Base-by-base conservation (phyloP, 306 rosid species). In the Castanea sativa region DNA sequence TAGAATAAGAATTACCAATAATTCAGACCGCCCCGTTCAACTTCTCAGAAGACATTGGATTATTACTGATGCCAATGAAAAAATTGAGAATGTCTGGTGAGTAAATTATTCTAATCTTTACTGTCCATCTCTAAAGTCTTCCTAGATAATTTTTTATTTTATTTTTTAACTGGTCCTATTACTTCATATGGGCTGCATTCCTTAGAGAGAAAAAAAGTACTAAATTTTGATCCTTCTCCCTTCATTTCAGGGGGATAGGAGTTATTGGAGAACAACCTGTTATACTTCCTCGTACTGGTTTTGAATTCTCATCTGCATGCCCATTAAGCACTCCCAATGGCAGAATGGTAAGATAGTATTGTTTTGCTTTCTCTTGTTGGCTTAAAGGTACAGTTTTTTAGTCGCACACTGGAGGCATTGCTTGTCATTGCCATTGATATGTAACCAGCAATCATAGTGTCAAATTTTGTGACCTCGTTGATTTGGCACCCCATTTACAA, bases 21-120 rank as follows among this genome's bases (percentile, higher is more conserved):
- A 87, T 76, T 95, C 98, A 29, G 88, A 91, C 30, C 91, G 85
- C 25, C 78, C 99, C 45, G 91, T 90, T 79, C 98, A 95, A 82
- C 96, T 95, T 83, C 91, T 95, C 67, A 84, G 92, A 90, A 95
- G 99, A 81, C 99, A 93, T 85, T 95, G 99, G 99, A 91, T 95
- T 74, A 82, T 93, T 71, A 91, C 98, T 13, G 98, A 95, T 83
- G 96, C 92, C 32, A 91, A 95, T 71, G 98, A 93, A 80, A 91
- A 65, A 86, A 76, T 86, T 18, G 98, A 95, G 88, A 93, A 88
- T 83, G 90, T 95, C 82, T 83, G 99, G 99, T 91, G 75, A 82
- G 96, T 80, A 82, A 20, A 7, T 78, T 73, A 27, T 77, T 77
- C 21, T 63, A 61, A 25, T 77, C 75, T 53, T 45, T 81, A 71